Evolutionary conservation across 2,329 filamentous ascomycete species (phyloP).

Genomic region (Fusarium piperis): DNA sequence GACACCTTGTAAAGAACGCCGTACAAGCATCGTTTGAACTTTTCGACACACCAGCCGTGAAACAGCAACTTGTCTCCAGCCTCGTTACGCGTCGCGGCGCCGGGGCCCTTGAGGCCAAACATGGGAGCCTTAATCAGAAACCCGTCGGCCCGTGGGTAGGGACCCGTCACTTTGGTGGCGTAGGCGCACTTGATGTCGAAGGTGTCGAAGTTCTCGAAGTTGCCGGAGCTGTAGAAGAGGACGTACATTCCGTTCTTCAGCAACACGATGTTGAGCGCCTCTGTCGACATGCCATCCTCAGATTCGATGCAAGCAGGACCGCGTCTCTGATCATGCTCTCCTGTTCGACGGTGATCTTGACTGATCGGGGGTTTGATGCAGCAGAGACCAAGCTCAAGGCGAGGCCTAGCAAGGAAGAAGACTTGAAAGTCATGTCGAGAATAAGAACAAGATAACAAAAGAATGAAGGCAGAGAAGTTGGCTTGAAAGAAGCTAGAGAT

Average conservation of each 20-base stretch:
- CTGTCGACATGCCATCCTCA: neutral
- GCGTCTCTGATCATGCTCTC: constrained; percentile 2
- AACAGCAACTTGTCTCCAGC: constrained; percentile 7
- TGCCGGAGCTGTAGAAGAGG: constrained; percentile 13
- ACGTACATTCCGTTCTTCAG: constrained; percentile 10
- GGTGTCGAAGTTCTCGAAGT: neutral
- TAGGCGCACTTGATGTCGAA: constrained; percentile 20
- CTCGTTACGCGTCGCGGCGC: constrained; percentile 15
- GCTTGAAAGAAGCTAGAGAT: neutral
- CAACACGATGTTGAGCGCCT: constrained; percentile 8
- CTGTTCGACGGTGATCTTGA: constrained; percentile 8
- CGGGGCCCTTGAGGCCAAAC: constrained; percentile 12
- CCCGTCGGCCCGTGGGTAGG: constrained; percentile 5
- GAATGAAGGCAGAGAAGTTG: neutral
- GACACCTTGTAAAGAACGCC: neutral
- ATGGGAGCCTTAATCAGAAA: constrained; percentile 3
- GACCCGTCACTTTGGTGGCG: neutral
- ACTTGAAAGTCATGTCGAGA: neutral
- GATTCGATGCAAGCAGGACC: constrained; percentile 2
- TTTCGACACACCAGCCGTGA: constrained; percentile 12
- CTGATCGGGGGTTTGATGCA: neutral
- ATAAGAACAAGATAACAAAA: neutral
- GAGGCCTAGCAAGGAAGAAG: neutral
- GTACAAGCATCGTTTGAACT: constrained; percentile 7
- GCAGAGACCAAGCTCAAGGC: neutral